A percentile compares a stretch with the other conserved stretches of the same genome.
Evolutionary conservation across 495 filamentous ascomycete genomes (phyloP).

Genomic region (Aspergillus bridgeri): DNA sequence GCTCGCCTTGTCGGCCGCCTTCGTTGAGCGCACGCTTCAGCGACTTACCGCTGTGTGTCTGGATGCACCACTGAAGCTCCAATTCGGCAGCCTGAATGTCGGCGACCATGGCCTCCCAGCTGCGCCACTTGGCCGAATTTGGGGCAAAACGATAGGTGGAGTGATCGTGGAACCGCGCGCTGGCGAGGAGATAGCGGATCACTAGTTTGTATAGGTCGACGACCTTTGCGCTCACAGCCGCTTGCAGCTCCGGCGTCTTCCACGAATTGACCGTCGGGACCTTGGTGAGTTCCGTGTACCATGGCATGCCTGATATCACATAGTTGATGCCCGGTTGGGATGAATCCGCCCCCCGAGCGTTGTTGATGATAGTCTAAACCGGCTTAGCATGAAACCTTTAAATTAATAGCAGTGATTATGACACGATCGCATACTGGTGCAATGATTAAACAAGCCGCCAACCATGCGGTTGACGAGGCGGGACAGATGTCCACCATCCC

Average conservation of each 20-base stretch:
- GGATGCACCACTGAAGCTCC: not conserved
- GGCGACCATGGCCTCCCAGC: slow-evolving; percentile 6
- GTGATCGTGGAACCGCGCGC: not conserved
- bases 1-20: not conserved
- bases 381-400: too few relatives aligned
- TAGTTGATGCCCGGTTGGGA: slow-evolving; percentile 1
- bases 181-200: slow-evolving; percentile 1
- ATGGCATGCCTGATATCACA: not conserved
- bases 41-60: not conserved
- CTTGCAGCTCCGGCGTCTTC: not conserved
- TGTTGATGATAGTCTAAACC: slow-evolving; percentile 1
- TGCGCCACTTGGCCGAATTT: slow-evolving; percentile 2
- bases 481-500: not conserved
- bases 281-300: slow-evolving; percentile 1
- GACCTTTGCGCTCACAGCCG: not conserved
- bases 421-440: not conserved
- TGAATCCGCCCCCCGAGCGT: not conserved
- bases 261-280: not conserved
- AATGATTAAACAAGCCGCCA: slow-evolving; percentile 1
- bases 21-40: slow-evolving; percentile 1
- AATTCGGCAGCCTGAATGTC: not conserved
- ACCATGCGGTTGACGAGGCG: not conserved
- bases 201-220: not conserved
- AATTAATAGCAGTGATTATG: too few relatives aligned
- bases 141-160: not conserved